Conservation (phyloP, 306 rosid species). For the Hylodesmum podocarpum region DNA sequence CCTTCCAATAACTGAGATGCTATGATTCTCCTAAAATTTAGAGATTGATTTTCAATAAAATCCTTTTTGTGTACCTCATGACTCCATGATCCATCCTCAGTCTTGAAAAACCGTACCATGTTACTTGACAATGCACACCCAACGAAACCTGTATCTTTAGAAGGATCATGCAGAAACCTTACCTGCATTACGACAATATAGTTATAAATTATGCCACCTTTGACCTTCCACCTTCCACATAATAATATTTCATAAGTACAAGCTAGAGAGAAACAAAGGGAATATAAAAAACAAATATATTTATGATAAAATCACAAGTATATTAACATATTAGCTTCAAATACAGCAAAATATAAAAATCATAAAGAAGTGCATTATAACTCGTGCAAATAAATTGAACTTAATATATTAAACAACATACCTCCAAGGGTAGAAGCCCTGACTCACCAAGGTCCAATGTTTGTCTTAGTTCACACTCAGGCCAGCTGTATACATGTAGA, state of each 20-base stretch:
- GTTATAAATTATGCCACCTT: background rate
- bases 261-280: background rate
- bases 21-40: background rate
- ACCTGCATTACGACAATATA: constrained; percentile 38
- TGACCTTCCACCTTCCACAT: too few relatives aligned
- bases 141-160: constrained; percentile 71
- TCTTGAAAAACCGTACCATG: constrained; percentile 68
- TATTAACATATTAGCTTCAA: background rate
- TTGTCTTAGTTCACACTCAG: constrained; percentile 72
- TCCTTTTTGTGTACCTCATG: constrained; percentile 51
- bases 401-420: background rate
- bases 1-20: background rate
- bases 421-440: constrained; percentile 78
- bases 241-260: background rate
- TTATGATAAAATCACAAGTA: background rate
- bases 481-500: constrained; percentile 79
- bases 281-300: background rate
- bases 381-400: background rate
- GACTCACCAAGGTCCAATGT: constrained; percentile 71
- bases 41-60: background rate
- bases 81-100: constrained; percentile 62
- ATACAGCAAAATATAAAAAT: background rate
- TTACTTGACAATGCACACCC: constrained; percentile 76
- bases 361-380: background rate
- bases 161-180: constrained; percentile 77